Base-by-base conservation (phyloP, 2,329 filamentous ascomycete genomes). In the Myriosclerotinia scirpicola region DNA sequence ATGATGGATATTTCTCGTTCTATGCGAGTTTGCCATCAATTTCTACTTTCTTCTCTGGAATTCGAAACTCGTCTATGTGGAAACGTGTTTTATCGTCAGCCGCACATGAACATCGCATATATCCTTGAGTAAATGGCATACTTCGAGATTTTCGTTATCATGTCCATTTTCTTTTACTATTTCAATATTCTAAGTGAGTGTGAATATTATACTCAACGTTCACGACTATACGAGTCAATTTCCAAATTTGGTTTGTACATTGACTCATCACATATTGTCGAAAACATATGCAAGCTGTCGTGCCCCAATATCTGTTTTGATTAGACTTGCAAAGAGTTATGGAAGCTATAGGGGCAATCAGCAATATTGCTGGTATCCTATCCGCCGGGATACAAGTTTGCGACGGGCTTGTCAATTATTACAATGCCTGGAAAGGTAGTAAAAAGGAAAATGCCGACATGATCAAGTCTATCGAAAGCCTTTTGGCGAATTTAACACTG, bases 361-460 rank as follows among this genome's bases (percentile, higher is more conserved):
- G 64, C 56, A 61, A 52, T 22, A 46, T 66, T 61, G 64, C 64
- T 50, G 64, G 64, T 6, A 52, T 66, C 9, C 22, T 66, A n/a
- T 66, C 64, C 12, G 46, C 48, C 5, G 64, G 55, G 14, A 66
- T 66, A 52, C 56, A 59, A 53, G 56, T 61, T 7, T 66, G 64
- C 40, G 54, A 61, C 8, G 64, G 64, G 9, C 36, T 66, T 22
- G 40, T 66, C 17, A 59, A 61, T 44, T 66, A 66, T 22, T 66
- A 66, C 11, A 60, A 42, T 59, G 22, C 64, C 15, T 66, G 54
- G 46, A 66, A 66, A 34, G 46, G 56, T 34, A 59, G 56, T 7
- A 61, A 61, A 40, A 61, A 66, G 46, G 64, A 66, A n/a, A 66
- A 44, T 52, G 54, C 17, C 17, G 20, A 48, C 36, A 66, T 66